Evolutionary conservation across 2,329 filamentous ascomycete genomes (phyloP).

Genomic region (Alternaria sp.): DNA sequence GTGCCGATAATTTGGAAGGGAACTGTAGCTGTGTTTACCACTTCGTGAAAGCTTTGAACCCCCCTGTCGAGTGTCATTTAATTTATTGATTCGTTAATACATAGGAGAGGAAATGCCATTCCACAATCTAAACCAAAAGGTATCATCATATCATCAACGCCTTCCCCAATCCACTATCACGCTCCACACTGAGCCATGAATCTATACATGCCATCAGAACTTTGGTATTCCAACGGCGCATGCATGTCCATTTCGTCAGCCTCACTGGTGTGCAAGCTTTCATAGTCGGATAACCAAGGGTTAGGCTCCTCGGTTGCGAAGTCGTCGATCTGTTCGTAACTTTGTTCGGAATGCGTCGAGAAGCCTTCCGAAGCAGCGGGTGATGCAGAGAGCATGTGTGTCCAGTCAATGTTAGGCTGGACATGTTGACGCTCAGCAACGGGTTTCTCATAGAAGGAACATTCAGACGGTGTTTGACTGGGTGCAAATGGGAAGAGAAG

Average conservation of each 20-base stretch:
- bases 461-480: slow-evolving; percentile 59
- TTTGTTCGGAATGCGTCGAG: slow-evolving; percentile 49
- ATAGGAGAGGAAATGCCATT: slow-evolving; percentile 31
- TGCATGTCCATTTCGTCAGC: slow-evolving; percentile 49
- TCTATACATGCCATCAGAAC: slow-evolving; percentile 70
- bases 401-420: slow-evolving; percentile 61
- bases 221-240: slow-evolving; percentile 66
- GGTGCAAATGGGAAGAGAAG: slow-evolving; percentile 89
- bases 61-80: background rate
- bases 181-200: slow-evolving; percentile 71
- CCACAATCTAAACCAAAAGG: slow-evolving; percentile 41
- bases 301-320: slow-evolving; percentile 54
- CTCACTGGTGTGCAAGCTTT: slow-evolving; percentile 65
- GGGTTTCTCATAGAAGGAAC: slow-evolving; percentile 56
- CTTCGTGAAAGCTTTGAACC: background rate
- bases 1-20: too few relatives aligned
- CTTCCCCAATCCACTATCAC: slow-evolving; percentile 10
- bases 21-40: background rate
- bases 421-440: slow-evolving; percentile 45
- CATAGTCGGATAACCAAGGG: slow-evolving; percentile 65
- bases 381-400: slow-evolving; percentile 63
- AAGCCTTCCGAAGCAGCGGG: slow-evolving; percentile 46
- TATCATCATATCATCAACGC: slow-evolving; percentile 27
- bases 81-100: slow-evolving; percentile 19
- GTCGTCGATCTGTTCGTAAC: slow-evolving; percentile 53